Evolutionary conservation across 2,329 filamentous ascomycete genomes (phyloP).

Genomic region (Pyrenophora teres): DNA sequence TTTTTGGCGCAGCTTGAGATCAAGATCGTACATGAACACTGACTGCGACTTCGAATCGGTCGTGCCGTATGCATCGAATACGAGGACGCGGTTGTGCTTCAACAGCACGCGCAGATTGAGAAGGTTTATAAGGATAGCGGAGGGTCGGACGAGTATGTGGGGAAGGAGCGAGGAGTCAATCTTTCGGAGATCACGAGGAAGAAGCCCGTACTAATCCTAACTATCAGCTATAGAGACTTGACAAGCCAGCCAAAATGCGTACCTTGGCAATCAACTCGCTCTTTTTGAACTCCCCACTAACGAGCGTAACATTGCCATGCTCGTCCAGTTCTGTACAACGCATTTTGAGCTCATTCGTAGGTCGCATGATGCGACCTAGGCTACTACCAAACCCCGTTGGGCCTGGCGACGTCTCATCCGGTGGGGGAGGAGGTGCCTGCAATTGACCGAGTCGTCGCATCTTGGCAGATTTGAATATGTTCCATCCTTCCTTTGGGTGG

Average conservation of each 20-base stretch:
- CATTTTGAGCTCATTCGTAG: conserved; percentile 80
- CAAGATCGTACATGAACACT: conserved; percentile 95
- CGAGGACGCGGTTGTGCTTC: conserved; percentile 88
- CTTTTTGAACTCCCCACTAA: conserved; percentile 97
- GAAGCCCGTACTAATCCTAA: conserved; percentile 74
- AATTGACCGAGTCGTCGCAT: conserved; percentile 53
- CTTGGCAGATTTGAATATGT: conserved; percentile 35
- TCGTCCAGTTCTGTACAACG: conserved; percentile 96
- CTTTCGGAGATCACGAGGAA: conserved; percentile 93
- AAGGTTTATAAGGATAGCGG: conserved; percentile 91
- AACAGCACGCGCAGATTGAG: conserved; percentile 96
- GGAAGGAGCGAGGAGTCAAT: conserved; percentile 96
- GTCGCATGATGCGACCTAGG: conserved; percentile 74
- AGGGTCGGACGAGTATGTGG: conserved; percentile 91
- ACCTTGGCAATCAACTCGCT: conserved; percentile 95
- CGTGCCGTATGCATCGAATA: conserved; percentile 95
- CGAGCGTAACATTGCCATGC: conserved; percentile 85
- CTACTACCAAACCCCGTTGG: conserved; percentile 50
- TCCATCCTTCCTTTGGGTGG: conserved; percentile 24
- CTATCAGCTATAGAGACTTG: conserved; percentile 7
- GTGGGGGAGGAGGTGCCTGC: conserved; percentile 62
- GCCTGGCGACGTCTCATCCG: conserved; percentile 59
- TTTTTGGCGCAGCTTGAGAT: conserved; percentile 88
- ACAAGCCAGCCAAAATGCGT: conserved; percentile 5
- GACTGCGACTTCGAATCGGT: conserved; percentile 95